These are phyloP conservation scores for Rhizomucor pusillus DNA, from an alignment of 371 early-diverging fungal species.

Conservation along the genomic window DNA sequence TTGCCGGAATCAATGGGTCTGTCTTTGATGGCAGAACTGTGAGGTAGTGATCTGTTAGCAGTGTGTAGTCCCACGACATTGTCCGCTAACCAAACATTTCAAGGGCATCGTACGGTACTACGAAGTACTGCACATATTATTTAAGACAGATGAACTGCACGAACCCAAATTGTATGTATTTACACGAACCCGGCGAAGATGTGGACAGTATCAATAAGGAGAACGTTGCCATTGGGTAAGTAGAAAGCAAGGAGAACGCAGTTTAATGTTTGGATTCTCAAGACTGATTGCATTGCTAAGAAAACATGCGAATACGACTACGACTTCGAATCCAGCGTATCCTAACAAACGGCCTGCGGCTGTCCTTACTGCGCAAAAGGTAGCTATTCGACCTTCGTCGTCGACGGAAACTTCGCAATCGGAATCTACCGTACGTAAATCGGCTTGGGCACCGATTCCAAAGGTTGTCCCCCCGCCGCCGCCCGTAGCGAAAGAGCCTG, in stretches of 20 bases:
- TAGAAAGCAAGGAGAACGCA: too few species aligned
- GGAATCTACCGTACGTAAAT: constrained; percentile 3
- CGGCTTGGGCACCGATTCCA: constrained; percentile 42
- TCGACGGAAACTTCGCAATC: not conserved
- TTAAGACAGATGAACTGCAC: constrained; percentile 77
- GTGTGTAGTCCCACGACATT: not conserved
- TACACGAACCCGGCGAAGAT: constrained; percentile 88
- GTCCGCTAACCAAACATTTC: not conserved
- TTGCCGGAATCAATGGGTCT: constrained; percentile 89
- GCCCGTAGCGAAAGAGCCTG: constrained; percentile 1
- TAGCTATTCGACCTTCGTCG: constrained; percentile 7
- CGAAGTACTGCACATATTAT: constrained; percentile 88
- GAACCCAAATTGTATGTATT: constrained; percentile 78
- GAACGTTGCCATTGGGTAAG: constrained; percentile 59
- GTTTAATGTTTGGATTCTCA: too few species aligned
- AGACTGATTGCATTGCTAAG: not conserved
- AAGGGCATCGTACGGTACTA: constrained; percentile 86
- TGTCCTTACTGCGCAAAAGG: constrained; percentile 3
- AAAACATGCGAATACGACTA: constrained; percentile 10
- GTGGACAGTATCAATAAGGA: constrained; percentile 69
- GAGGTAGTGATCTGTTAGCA: constrained; percentile 40
- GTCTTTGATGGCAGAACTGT: constrained; percentile 81
- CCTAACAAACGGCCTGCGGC: constrained; percentile 32
- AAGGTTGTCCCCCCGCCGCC: constrained; percentile 32
- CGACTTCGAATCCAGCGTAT: constrained; percentile 12